Base-by-base conservation (phyloP, 2,329 filamentous ascomycete genomes). In the Penicillium palitans region DNA sequence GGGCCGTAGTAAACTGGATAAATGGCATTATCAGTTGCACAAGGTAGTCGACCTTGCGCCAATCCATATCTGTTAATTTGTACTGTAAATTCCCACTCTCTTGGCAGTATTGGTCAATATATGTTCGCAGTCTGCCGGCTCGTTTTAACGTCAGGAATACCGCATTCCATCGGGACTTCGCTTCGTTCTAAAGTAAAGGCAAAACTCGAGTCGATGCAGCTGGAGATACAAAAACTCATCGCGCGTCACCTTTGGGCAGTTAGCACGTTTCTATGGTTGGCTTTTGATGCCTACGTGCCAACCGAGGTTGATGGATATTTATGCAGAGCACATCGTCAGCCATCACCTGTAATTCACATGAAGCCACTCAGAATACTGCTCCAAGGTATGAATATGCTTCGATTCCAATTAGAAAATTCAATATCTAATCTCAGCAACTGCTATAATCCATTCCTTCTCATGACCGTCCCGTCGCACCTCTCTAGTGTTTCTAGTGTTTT, bases 1-100 rank as follows among this genome's bases (percentile, higher is more conserved):
- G 46, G 47, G 33, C 33, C 47, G 21, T 40, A 17, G 47, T 50
- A n/a, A 50, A 50, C 13, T 50, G 47, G 24, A 50, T 19, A 21
- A 50, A 50, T 6, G 47, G 47, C 21, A 40, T 50, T 40, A 15
- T 39, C 47, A 50, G 15, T 24, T 50, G 47, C 2, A 49, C 33
- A 39, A 49, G 19, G 33, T 49, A 49, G 19, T 49, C 47, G 21
- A 49, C 33, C 47, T 49, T 49, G 47, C 47, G 47, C 47, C 47
- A 49, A 10, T 49, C 47, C 21, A 21, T 40, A 19, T 40, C 24
- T 24, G 24, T 24, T 24, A 24, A 24, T 27, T 3, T 40, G 21
- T 39, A 49, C 47, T 3, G 21, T 2, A 1, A 39, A 48, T 15
- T 15, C n/a, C 6, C 45, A 3, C n/a, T 48, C 29, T 48, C 4